phyloP scores from a whole-genome alignment of 2,329 filamentous ascomycete genomes.

The Xylariaceae sp. region DNA sequence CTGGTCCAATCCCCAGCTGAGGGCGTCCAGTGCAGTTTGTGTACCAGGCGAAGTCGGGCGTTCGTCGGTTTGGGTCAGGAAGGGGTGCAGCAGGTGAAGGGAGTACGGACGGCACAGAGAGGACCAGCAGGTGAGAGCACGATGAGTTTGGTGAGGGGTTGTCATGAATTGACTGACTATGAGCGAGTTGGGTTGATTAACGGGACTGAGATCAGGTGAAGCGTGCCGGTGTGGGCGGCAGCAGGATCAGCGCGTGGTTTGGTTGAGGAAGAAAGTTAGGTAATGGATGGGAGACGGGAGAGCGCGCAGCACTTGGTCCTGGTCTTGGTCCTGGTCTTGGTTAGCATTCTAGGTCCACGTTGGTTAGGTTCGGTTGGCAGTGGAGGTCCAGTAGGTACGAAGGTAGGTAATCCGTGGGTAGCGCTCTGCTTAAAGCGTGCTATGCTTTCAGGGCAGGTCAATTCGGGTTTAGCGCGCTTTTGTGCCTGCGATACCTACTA shows the following conservation, averaged over 20 bases:
- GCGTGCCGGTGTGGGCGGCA: constrained; percentile 8
- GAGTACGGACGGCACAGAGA: constrained; percentile 6
- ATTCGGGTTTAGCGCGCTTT: too few relatives aligned
- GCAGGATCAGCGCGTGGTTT: constrained; percentile 16
- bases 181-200: not conserved
- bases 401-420: too few relatives aligned
- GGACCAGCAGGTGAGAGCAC: constrained; percentile 2
- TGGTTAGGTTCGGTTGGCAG: too few relatives aligned
- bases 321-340: not conserved
- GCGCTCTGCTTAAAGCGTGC: too few relatives aligned
- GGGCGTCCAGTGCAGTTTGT: constrained; percentile 4
- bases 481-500: too few relatives aligned
- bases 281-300: not conserved
- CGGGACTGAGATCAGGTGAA: not conserved
- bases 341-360: not conserved
- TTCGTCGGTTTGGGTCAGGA: not conserved
- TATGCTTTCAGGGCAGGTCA: too few relatives aligned
- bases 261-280: not conserved
- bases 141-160: not conserved
- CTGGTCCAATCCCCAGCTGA: constrained; percentile 4
- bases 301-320: not conserved
- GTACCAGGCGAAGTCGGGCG: constrained; percentile 1
- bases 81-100: not conserved
- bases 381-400: too few relatives aligned
- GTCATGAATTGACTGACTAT: not conserved